phyloP scores from a whole-genome alignment of 371 early-diverging fungal genomes.

The Chytridium lagenaria region DNA sequence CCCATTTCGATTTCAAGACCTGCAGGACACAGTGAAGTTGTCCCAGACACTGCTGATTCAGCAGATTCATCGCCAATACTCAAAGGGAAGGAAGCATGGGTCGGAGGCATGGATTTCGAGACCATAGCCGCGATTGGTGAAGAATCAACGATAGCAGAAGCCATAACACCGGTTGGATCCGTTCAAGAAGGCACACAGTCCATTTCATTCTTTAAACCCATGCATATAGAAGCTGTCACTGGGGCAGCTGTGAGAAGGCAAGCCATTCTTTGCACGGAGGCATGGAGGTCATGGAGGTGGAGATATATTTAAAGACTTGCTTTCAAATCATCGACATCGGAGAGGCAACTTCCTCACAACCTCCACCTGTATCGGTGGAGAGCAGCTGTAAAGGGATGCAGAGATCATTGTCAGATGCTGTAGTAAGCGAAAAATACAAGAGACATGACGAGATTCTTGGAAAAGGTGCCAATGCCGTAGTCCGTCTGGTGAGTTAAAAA shows the following conservation, averaged over 20 bases:
- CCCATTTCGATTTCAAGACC: background rate
- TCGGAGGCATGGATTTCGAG: conserved; percentile 11
- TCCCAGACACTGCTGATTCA: background rate
- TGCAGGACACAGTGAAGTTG: background rate
- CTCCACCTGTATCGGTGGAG: background rate
- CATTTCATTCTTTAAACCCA: background rate
- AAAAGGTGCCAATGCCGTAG: conserved; percentile 91
- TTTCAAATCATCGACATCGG: background rate
- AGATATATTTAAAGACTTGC: background rate
- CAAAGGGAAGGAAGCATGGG: background rate
- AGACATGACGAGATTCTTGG: conserved; percentile 67
- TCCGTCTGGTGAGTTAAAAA: conserved; percentile 66
- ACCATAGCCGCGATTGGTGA: conserved; percentile 14
- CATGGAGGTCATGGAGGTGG: background rate
- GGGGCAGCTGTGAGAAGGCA: too few relatives aligned
- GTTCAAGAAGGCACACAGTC: background rate
- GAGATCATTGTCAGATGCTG: conserved; percentile 17
- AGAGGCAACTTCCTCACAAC: conserved; percentile 3
- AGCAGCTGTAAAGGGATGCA: background rate
- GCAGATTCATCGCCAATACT: background rate
- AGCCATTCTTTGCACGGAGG: too few relatives aligned
- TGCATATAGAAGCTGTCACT: too few relatives aligned
- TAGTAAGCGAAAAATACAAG: conserved; percentile 52
- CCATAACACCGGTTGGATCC: background rate
- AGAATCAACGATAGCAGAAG: background rate